Conservation (phyloP, 352 stramenopile species). For the Globisporangium emineosum region DNA sequence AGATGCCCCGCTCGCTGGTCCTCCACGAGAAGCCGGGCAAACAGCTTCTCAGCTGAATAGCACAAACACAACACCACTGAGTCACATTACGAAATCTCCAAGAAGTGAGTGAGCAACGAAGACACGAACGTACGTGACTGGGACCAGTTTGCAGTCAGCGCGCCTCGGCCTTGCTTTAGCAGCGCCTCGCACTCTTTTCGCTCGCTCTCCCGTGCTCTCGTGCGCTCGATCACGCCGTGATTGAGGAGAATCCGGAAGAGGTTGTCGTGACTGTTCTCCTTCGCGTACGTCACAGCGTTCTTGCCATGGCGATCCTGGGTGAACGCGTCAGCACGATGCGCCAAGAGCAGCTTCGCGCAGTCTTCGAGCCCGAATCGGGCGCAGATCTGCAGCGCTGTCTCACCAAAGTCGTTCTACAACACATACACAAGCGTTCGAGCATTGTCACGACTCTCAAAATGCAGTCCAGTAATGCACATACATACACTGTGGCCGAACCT, state of each 20-base stretch:
- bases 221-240: slow-evolving; percentile 38
- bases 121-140: slow-evolving; percentile 35
- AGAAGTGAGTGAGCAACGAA: not conserved
- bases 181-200: slow-evolving; percentile 21
- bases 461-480: not conserved
- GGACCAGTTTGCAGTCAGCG: slow-evolving; percentile 47
- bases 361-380: slow-evolving; percentile 49
- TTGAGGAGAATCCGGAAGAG: slow-evolving; percentile 43
- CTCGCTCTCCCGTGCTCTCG: slow-evolving; percentile 29
- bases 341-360: slow-evolving; percentile 53
- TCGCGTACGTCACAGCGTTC: slow-evolving; percentile 42
- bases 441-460: not conserved
- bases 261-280: slow-evolving; percentile 27
- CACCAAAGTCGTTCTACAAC: slow-evolving; percentile 58
- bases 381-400: slow-evolving; percentile 55
- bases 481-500: slow-evolving; percentile 28
- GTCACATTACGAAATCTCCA: not conserved
- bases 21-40: slow-evolving; percentile 40
- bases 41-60: slow-evolving; percentile 42
- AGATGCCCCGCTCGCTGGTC: slow-evolving; percentile 49
- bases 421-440: not conserved
- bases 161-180: slow-evolving; percentile 39
- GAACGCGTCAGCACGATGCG: slow-evolving; percentile 31
- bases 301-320: slow-evolving; percentile 34
- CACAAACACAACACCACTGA: no score